Evolutionary conservation across 164 flowering plant species (phyloP).

Genomic region (Macadamia integrifolia): DNA sequence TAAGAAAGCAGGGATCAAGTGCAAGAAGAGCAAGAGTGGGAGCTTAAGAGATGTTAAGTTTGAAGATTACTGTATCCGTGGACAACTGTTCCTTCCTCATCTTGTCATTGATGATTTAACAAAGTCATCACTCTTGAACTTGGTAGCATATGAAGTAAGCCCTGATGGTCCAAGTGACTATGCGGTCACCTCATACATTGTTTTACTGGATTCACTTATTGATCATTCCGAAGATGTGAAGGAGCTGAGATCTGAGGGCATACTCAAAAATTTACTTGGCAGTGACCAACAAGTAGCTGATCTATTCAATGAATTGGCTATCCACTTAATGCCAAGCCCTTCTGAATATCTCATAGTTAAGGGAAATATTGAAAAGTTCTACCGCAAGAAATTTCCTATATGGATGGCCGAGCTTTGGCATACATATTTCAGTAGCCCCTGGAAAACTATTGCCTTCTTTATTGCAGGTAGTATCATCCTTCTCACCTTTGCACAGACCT

Average conservation of each 20-base stretch:
- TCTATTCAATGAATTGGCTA: slow-evolving; percentile 8
- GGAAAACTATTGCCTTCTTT: not conserved
- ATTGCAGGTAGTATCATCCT: no score
- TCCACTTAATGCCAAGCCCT: not conserved
- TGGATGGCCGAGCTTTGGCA: not conserved
- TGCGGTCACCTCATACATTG: slow-evolving; percentile 12
- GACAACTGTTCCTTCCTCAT: not conserved
- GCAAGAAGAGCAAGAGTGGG: not conserved
- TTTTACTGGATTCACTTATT: slow-evolving; percentile 13
- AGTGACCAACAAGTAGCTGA: slow-evolving; percentile 14
- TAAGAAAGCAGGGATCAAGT: slow-evolving; percentile 2
- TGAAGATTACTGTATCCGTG: not conserved
- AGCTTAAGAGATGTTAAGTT: not conserved
- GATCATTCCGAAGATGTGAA: slow-evolving; percentile 11
- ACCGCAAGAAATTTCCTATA: not conserved
- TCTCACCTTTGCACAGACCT: no score
- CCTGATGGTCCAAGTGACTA: not conserved
- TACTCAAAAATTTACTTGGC: slow-evolving; percentile 10
- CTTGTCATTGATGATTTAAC: slow-evolving; percentile 4
- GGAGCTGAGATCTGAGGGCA: slow-evolving; percentile 1
- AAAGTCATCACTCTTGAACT: not conserved
- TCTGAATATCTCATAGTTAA: not conserved
- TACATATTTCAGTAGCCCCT: slow-evolving; percentile 9
- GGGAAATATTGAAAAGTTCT: not conserved
- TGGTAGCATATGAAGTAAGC: slow-evolving; percentile 7